Evolutionary conservation across 352 stramenopile species (phyloP), one percentile per base, ranked within the genome.

Genomic region (Halophytophthora polymorphica): DNA sequence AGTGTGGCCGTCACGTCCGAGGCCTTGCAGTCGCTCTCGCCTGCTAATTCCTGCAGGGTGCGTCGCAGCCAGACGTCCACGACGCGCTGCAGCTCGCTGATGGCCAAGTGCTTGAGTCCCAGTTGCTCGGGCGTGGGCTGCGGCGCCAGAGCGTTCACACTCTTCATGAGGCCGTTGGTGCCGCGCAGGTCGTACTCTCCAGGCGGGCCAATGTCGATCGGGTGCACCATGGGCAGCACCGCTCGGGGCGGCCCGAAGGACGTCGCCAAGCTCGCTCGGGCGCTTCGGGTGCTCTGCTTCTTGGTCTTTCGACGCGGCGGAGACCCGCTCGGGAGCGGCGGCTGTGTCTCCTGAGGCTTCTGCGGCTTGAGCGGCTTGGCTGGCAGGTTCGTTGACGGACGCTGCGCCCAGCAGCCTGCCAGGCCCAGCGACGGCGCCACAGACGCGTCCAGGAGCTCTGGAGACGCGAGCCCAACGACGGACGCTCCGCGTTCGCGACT

Each of bases 131-230:
- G 51, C 3, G 57, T 82, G 15, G 79, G 70, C 23, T 88, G 53
- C 45, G 65, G 80, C 6, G 76, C 78, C 15, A 92, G 64, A 21
- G 71, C 51, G 47, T 90, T 89, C 28, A 90, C 60, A 33, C 77
- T 89, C 57, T 92, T 92, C 77, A 92, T 80, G 23, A 94, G 56
- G 0, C 80, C 77, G 34, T 87, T 89, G 5, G 84, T 88, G 66
- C 84, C 88, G 21, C 78, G 64, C n/a, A 87, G 62, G 50, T 94
- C 84, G 58, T 89, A 91, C 52, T 90, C 84, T 8, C 58, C 80
- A 2, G 81, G 68, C 8, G 77, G 77, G 3, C 69, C 58, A 23
- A 87, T 69, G 41, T 85, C 63, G 14, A 80, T 63, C 7, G 81
- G 70, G 1, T 68, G 56, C 21, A 92, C 78, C 28, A 92, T 72